These are phyloP conservation scores for Herpetomonas tarakana DNA, from an alignment of 208 protist species.

Conservation along the genomic window DNA sequence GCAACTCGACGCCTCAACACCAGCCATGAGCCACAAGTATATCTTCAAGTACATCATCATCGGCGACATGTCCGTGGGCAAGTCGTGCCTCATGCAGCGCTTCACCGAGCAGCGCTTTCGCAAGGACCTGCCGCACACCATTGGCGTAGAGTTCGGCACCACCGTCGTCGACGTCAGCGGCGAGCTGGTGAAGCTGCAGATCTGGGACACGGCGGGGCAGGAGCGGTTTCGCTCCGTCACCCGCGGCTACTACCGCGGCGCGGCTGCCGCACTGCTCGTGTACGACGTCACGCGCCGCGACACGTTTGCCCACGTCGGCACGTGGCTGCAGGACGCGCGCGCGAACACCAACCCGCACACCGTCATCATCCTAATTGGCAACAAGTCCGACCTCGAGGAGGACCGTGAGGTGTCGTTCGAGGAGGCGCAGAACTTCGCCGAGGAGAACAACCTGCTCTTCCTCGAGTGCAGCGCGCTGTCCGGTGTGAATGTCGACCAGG, in stretches of 20 bases:
- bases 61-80: conserved; percentile 97
- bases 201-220: conserved; percentile 96
- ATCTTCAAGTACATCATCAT: conserved; percentile 99
- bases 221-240: conserved; percentile 92
- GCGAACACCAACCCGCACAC: conserved; percentile 81
- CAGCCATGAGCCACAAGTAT: conserved; percentile 79
- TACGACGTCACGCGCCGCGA: conserved; percentile 93
- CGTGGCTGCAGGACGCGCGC: conserved; percentile 95
- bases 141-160: conserved; percentile 98
- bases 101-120: conserved; percentile 98
- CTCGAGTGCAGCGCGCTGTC: conserved; percentile 93
- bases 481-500: conserved; percentile 93
- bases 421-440: conserved; percentile 94
- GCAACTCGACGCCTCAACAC: background rate
- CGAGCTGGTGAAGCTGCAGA: conserved; percentile 97
- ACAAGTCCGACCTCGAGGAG: conserved; percentile 95
- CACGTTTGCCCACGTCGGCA: conserved; percentile 86
- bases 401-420: conserved; percentile 95
- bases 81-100: conserved; percentile 97
- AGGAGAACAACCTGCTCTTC: conserved; percentile 95
- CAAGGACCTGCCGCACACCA: conserved; percentile 95
- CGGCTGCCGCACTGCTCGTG: conserved; percentile 94
- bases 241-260: conserved; percentile 95
- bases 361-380: conserved; percentile 93
- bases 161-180: conserved; percentile 93